Evolutionary conservation across 2,329 filamentous ascomycete species (phyloP).

Genomic region (Nemania diffusa): DNA sequence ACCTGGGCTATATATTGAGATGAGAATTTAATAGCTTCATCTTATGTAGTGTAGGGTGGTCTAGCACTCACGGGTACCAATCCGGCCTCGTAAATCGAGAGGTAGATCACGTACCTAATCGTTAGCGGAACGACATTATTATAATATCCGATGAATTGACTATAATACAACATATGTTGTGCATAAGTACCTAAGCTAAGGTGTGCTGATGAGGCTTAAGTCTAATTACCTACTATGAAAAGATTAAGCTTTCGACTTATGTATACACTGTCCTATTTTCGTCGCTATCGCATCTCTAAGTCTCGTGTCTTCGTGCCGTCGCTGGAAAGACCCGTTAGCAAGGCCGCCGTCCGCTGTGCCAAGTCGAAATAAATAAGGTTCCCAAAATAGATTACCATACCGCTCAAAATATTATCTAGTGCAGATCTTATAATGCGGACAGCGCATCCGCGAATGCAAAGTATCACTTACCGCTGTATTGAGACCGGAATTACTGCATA

Average conservation of each 20-base stretch:
- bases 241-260: background rate
- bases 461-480: constrained; percentile 1
- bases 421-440: background rate
- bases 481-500: background rate
- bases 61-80: too few species aligned
- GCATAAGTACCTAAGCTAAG: background rate
- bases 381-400: background rate
- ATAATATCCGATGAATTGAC: too few species aligned
- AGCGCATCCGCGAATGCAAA: background rate
- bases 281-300: too few species aligned
- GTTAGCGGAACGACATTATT: too few species aligned
- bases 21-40: too few species aligned
- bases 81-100: too few species aligned
- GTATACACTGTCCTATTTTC: background rate
- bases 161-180: too few species aligned
- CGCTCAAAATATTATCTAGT: background rate
- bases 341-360: background rate
- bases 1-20: too few species aligned
- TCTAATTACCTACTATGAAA: background rate
- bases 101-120: too few species aligned
- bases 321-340: background rate
- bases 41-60: too few species aligned
- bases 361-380: background rate
- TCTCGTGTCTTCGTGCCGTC: background rate
- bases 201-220: background rate